Base-by-base conservation (phyloP, 768 basidiomycete species). In the Russula sp. region DNA sequence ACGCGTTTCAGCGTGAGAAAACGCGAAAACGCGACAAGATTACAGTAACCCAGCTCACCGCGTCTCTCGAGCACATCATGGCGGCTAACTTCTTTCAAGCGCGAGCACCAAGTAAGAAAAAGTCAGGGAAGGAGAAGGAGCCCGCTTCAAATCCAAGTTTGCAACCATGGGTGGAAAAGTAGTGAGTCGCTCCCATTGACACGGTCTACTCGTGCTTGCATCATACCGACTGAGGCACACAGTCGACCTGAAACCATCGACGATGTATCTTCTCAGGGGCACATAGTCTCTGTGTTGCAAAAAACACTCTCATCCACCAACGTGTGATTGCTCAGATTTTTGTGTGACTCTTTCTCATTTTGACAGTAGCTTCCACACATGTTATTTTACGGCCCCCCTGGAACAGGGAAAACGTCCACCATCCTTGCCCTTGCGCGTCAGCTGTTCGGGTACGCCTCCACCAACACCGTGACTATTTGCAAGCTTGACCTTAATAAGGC, bases 151-250 rank as follows among this genome's bases (percentile, higher is more conserved):
- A 85, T 59, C 84, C 84, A 13, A 78, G 76, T 22, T 72, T 84
- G 42, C 91, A 93, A 70, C 93, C 97, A 64, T 99, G 97, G 97
- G 94, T 99, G 0, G 97, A 99, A 76, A 98, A 98, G 83, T 99
- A 98, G 94, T 95, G 45, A 53, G 84, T 75, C 10, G 38, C 14
- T 32, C 39, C 42, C 11, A 8, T 39, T 25, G 14, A 35, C 25
- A 29, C 32, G 20, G 39, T 22, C 35, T n/a, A 10, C 29, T 34
- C 18, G 6, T 43, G 11, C 4, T 20, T n/a, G 36, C 53, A 35
- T 14, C 6, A 11, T 22, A 29, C 56, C 7, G 46, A 35, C 47
- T 51, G 42, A 55, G 18, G 7, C 34, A 47, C 20, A 34, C 36
- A 59, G 94, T 72, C 90, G 97, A 54, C 97, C 97, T 51, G 93